These are phyloP conservation scores for Leishmania amazonensis DNA, from an alignment of 208 protist species.

Conservation along the genomic window DNA sequence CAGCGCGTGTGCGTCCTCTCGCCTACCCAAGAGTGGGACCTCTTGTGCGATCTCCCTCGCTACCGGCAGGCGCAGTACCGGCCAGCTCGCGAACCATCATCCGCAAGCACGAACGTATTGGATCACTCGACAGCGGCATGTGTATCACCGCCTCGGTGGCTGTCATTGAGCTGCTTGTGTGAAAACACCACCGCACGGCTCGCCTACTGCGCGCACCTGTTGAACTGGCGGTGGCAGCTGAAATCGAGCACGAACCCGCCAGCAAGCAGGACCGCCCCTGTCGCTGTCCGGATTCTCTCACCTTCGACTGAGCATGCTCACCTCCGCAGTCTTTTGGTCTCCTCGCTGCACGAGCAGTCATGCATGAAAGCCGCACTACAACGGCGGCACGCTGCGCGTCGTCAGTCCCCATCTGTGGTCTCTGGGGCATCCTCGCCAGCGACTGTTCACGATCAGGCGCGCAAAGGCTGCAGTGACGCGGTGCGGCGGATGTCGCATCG, in stretches of 20 bases:
- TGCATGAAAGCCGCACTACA: conserved; percentile 10
- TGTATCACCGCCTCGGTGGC: conserved; percentile 20
- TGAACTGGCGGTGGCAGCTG: conserved; percentile 16
- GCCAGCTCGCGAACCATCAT: neutral
- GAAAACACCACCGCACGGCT: conserved; percentile 41
- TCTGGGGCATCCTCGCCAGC: conserved; percentile 5
- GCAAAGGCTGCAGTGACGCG: conserved; percentile 53
- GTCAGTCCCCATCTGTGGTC: conserved; percentile 3
- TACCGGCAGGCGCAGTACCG: conserved; percentile 26
- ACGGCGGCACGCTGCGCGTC: conserved; percentile 17
- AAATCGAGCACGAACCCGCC: neutral
- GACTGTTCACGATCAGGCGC: conserved; percentile 52
- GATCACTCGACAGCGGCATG: neutral
- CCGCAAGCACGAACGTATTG: neutral
- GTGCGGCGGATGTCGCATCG: conserved; percentile 65
- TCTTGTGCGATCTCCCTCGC: conserved; percentile 44
- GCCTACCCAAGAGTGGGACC: conserved; percentile 61
- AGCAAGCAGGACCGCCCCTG: neutral
- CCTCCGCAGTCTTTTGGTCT: conserved; percentile 28
- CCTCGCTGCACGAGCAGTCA: conserved; percentile 26
- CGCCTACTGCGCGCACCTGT: conserved; percentile 40
- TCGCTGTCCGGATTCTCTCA: conserved; percentile 19
- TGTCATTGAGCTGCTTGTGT: conserved; percentile 50
- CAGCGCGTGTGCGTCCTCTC: conserved; percentile 22
- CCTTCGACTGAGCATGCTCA: conserved; percentile 24